Evolutionary conservation across 176 grass and related monocot genomes (phyloP).

Genomic region (Musa troglodytarum): DNA sequence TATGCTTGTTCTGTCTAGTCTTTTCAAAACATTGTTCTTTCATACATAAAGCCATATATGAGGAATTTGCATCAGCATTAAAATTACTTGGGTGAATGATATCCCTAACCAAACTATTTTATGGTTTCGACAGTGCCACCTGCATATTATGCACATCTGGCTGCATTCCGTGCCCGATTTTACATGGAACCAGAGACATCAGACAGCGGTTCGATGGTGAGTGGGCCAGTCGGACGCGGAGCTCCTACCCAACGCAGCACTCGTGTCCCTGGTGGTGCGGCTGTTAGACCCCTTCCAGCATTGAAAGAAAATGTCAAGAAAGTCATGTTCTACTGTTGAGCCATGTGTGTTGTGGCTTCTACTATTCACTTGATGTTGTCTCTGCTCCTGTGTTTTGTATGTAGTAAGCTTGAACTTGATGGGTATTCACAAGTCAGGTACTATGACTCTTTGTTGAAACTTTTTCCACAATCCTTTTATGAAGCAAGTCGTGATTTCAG

Average conservation of each 20-base stretch:
- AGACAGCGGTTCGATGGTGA: constrained; percentile 2
- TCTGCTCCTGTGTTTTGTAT: no score
- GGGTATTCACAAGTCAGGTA: no score
- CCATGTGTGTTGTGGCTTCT: neutral
- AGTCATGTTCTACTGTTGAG: constrained; percentile 16
- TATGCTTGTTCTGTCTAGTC: neutral
- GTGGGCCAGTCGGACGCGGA: neutral
- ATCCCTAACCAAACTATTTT: neutral
- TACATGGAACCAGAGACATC: constrained; percentile 20
- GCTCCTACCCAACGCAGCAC: neutral
- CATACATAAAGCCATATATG: no score
- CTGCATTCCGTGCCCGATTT: constrained; percentile 1
- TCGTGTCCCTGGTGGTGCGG: neutral
- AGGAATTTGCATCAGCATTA: neutral
- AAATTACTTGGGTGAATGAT: neutral
- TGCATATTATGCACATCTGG: constrained; percentile 10
- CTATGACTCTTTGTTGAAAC: no score
- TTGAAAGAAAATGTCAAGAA: constrained; percentile 17
- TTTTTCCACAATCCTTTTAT: no score
- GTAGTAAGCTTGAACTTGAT: no score
- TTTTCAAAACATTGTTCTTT: no score
- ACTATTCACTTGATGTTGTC: no score
- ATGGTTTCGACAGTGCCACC: neutral
- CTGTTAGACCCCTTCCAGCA: constrained; percentile 1
- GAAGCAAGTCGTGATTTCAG: no score